phyloP scores from a whole-genome alignment of 1,284 basidiomycete genomes.

The Coniophora puteana region DNA sequence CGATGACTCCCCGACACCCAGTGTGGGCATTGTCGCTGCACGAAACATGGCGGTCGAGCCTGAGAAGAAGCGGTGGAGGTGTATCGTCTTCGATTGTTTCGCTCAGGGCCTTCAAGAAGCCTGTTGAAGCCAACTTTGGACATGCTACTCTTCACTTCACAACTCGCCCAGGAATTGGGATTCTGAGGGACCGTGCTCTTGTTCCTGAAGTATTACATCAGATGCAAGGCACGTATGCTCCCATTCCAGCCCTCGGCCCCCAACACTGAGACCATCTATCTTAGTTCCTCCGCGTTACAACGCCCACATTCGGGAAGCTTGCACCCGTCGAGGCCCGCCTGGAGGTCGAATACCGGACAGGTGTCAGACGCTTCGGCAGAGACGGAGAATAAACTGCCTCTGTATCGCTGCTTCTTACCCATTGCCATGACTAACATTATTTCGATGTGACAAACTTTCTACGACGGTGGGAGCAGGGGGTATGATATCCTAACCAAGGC shows the following conservation, averaged over 20 bases:
- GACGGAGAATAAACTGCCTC: slow-evolving; percentile 94
- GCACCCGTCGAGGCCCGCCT: slow-evolving; percentile 86
- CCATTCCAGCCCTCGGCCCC: not conserved
- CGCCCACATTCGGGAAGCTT: slow-evolving; percentile 91
- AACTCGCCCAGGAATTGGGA: slow-evolving; percentile 85
- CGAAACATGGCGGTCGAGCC: slow-evolving; percentile 79
- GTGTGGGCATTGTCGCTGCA: slow-evolving; percentile 82
- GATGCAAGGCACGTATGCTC: slow-evolving; percentile 42
- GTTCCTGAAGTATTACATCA: slow-evolving; percentile 84
- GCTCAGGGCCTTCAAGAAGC: slow-evolving; percentile 71
- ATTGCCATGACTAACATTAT: slow-evolving; percentile 5
- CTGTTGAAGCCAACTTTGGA: slow-evolving; percentile 91
- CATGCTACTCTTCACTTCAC: slow-evolving; percentile 90
- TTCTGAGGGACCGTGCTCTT: slow-evolving; percentile 76
- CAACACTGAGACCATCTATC: not conserved
- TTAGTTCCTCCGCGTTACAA: slow-evolving; percentile 81
- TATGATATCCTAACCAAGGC: slow-evolving; percentile 79
- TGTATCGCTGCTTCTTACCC: slow-evolving; percentile 27
- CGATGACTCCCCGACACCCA: slow-evolving; percentile 61
- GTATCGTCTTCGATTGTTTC: slow-evolving; percentile 93
- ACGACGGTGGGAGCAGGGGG: slow-evolving; percentile 86
- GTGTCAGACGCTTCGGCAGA: slow-evolving; percentile 83
- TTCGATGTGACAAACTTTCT: slow-evolving; percentile 72
- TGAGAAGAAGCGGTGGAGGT: slow-evolving; percentile 87
- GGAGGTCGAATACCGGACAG: slow-evolving; percentile 89